Evolutionary conservation across 1,284 basidiomycete genomes (phyloP).

Genomic region (Rhizoctonia solani): DNA sequence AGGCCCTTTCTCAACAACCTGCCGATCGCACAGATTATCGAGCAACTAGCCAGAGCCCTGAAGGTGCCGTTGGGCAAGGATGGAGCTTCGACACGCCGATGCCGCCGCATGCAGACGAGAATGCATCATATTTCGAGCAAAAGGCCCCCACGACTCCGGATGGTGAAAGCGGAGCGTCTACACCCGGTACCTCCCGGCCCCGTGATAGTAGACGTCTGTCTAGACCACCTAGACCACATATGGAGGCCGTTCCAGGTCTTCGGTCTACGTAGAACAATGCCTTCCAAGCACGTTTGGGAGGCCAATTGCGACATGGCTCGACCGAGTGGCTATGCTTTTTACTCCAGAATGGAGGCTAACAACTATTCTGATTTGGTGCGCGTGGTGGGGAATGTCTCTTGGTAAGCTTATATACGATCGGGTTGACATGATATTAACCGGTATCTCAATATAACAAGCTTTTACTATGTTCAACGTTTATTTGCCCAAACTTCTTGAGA

Average conservation of each 20-base stretch:
- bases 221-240: not conserved
- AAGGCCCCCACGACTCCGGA: not conserved
- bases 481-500: conserved; percentile 87
- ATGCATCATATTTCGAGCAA: conserved; percentile 11
- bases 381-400: conserved; percentile 81
- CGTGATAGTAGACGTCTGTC: conserved; percentile 12
- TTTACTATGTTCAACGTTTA: conserved; percentile 98
- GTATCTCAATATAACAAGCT: conserved; percentile 58
- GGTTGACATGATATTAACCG: not conserved
- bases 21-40: conserved; percentile 23
- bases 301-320: conserved; percentile 68
- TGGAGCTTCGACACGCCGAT: conserved; percentile 25
- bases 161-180: not conserved
- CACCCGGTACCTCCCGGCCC: conserved; percentile 1
- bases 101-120: not conserved
- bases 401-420: conserved; percentile 54
- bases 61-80: conserved; percentile 15
- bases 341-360: conserved; percentile 80
- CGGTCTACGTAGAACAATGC: conserved; percentile 51
- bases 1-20: conserved; percentile 17
- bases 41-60: conserved; percentile 9
- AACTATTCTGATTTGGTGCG: conserved; percentile 81
- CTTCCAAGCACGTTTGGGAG: conserved; percentile 51
- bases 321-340: conserved; percentile 76
- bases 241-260: conserved; percentile 41